Base-by-base conservation (phyloP, 768 basidiomycete genomes). In the Amanita exitialis region DNA sequence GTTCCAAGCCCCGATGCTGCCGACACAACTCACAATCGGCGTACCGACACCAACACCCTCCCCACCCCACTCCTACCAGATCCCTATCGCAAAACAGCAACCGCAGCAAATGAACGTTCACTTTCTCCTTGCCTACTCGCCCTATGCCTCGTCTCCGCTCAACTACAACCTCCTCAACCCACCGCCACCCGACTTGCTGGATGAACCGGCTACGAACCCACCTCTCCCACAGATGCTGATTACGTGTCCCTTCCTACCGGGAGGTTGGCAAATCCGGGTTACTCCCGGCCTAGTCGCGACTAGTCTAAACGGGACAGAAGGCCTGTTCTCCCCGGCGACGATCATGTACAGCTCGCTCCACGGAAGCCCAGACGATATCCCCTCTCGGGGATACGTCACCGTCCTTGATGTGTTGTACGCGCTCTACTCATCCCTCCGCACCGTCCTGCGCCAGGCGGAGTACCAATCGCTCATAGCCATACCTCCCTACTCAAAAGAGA, bases 331-430 rank as follows among this genome's bases (percentile, higher is more conserved):
- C 8, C 46, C 46, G 9, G 30, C 46, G 9, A 35, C 25, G 15
- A 32, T 15, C 21, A 13, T 21, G 6, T 13, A 13, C n/a, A 36
- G 20, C 20, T 15, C 50, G 58, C 6, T 57, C 57, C 23, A 51
- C 62, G 5, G 65, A 60, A 18, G 57, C 63, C 21, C 48, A 18
- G 46, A 36, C 32, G 32, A 23, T 8, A 21, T 15, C 15, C 37
- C 37, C 6, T 35, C 30, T n/a, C 16, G 25, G 20, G 36, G 37
- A n/a, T 66, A 61, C 55, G 65, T 76, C 46, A 66, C 73, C 6
- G 69, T 80, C 53, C 63, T 62, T 12, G 80, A 82, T 61, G 73
- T 82, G 23, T 62, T 82, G 9, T 61, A 66, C 8, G 64, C 69
- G 1, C 56, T 81, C 3, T 76, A 77, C 63, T 59, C 65, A 42